These are phyloP conservation scores for Leptodontidium sp. DNA, from an alignment of 2,329 filamentous ascomycete genomes.

Conservation along the genomic window DNA sequence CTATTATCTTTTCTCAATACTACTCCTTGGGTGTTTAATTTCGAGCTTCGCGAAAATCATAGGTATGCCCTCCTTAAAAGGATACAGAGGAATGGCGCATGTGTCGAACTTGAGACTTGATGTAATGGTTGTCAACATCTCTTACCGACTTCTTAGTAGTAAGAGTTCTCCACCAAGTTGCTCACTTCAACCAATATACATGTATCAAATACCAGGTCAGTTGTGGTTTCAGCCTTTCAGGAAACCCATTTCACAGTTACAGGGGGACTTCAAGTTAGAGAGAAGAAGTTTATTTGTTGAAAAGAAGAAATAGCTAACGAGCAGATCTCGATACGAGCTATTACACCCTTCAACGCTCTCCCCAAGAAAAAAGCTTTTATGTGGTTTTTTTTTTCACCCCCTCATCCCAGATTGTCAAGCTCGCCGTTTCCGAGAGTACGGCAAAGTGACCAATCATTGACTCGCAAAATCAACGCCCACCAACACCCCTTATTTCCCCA, in stretches of 20 bases:
- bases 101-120: too few relatives aligned
- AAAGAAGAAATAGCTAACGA: slow-evolving; percentile 38
- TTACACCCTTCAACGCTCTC: slow-evolving; percentile 32
- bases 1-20: too few relatives aligned
- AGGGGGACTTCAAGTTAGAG: slow-evolving; percentile 20
- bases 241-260: not conserved
- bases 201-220: too few relatives aligned
- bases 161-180: too few relatives aligned
- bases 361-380: slow-evolving; percentile 37
- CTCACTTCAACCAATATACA: too few relatives aligned
- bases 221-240: not conserved
- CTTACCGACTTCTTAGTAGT: too few relatives aligned
- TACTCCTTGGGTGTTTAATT: too few relatives aligned
- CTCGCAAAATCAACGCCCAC: slow-evolving; percentile 31
- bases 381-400: slow-evolving; percentile 32
- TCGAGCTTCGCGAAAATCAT: too few relatives aligned
- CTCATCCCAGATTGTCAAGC: slow-evolving; percentile 40
- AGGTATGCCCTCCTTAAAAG: too few relatives aligned
- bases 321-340: slow-evolving; percentile 39
- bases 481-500: slow-evolving; percentile 27
- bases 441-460: slow-evolving; percentile 42
- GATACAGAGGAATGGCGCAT: too few relatives aligned
- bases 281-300: slow-evolving; percentile 36
- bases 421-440: slow-evolving; percentile 38
- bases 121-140: too few relatives aligned